phyloP scores from a whole-genome alignment of 2,329 filamentous ascomycete genomes.

The Beauveria medogensis region DNA sequence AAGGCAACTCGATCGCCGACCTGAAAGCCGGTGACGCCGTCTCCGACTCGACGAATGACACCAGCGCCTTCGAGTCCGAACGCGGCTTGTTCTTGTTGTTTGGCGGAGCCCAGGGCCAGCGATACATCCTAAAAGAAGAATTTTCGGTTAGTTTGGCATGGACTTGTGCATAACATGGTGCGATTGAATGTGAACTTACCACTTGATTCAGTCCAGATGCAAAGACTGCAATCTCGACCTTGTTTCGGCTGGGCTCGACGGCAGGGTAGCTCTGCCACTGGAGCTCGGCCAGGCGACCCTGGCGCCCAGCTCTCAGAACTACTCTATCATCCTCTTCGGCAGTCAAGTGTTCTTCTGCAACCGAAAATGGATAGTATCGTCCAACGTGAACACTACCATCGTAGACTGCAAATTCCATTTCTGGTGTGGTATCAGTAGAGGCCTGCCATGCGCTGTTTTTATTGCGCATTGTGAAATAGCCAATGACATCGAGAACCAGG shows the following conservation, averaged over 20 bases:
- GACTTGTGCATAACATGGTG: neutral
- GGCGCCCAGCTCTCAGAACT: neutral
- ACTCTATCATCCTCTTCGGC: neutral
- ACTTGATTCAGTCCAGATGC: neutral
- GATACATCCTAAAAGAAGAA: neutral
- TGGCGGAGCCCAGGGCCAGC: neutral
- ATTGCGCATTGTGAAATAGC: neutral
- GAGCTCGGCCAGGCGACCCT: neutral
- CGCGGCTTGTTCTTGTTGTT: neutral
- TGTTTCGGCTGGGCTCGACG: neutral
- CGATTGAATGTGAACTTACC: neutral
- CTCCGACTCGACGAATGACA: neutral
- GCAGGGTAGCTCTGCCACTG: neutral
- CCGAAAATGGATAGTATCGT: neutral
- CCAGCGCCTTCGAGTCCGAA: neutral
- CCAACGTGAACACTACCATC: neutral
- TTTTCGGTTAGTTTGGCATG: neutral
- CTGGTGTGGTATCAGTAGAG: neutral
- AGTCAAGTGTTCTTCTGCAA: neutral
- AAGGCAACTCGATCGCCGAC: neutral
- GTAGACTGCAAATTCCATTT: neutral
- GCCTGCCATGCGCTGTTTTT: neutral
- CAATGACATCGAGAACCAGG: neutral
- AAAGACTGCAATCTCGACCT: neutral
- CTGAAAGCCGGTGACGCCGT: neutral